These are phyloP conservation scores for Ustilago trichophora DNA, from an alignment of 1,284 basidiomycete species.

Conservation along the genomic window DNA sequence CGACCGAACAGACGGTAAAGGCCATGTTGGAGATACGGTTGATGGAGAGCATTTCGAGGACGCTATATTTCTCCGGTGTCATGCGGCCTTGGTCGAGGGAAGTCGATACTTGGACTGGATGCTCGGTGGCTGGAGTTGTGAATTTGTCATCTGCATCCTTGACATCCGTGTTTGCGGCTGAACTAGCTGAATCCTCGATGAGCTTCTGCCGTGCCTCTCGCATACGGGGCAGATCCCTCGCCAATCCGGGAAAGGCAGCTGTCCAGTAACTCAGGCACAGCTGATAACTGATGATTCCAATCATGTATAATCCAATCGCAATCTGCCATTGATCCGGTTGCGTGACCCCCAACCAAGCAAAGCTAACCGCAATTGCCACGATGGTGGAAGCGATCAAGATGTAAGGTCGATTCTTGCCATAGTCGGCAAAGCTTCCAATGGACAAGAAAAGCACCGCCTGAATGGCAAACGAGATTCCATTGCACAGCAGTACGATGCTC, in stretches of 20 bases:
- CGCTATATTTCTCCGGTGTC: slow-evolving; percentile 74
- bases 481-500: slow-evolving; percentile 51
- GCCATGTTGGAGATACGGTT: slow-evolving; percentile 85
- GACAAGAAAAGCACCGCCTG: slow-evolving; percentile 75
- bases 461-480: slow-evolving; percentile 56
- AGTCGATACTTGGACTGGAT: neutral
- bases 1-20: slow-evolving; percentile 79
- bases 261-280: slow-evolving; percentile 82
- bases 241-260: slow-evolving; percentile 81
- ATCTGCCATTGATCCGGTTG: slow-evolving; percentile 77
- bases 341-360: slow-evolving; percentile 55
- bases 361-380: slow-evolving; percentile 36
- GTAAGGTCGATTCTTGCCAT: slow-evolving; percentile 42
- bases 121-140: slow-evolving; percentile 20
- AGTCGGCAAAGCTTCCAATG: slow-evolving; percentile 73
- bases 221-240: slow-evolving; percentile 78
- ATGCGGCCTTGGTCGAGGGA: slow-evolving; percentile 5
- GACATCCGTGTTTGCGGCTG: neutral
- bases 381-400: slow-evolving; percentile 44
- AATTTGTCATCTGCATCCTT: slow-evolving; percentile 2
- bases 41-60: slow-evolving; percentile 81
- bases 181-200: slow-evolving; percentile 68
- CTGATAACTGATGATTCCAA: slow-evolving; percentile 83
- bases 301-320: slow-evolving; percentile 81
- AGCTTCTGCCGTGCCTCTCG: slow-evolving; percentile 73